A percentile compares a stretch with the other conserved stretches of the same genome.
Conservation (phyloP, 2,329 filamentous ascomycete species). For the Colletotrichum lini region DNA sequence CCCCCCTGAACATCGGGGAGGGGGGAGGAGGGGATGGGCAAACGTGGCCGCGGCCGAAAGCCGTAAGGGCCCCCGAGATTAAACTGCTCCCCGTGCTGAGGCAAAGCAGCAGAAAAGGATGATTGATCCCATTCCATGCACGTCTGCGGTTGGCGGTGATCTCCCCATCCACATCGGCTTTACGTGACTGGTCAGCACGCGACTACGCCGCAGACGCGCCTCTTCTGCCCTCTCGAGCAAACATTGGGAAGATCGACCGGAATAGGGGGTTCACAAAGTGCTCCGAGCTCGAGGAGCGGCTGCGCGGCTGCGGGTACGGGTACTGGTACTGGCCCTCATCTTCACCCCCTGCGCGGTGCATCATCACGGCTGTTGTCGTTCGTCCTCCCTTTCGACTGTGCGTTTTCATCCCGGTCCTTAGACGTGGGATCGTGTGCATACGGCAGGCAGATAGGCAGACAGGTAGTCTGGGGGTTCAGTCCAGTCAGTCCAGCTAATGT, state of each 20-base stretch:
- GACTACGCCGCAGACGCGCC: slow-evolving; percentile 12
- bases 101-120: slow-evolving; percentile 10
- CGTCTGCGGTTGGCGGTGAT: slow-evolving; percentile 29
- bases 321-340: background rate
- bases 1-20: background rate
- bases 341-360: slow-evolving; percentile 31
- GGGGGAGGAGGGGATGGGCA: background rate
- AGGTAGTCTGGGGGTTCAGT: background rate
- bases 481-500: slow-evolving; percentile 9
- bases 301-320: slow-evolving; percentile 16
- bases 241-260: slow-evolving; percentile 26
- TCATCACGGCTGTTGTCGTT: slow-evolving; percentile 15
- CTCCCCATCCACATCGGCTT: background rate
- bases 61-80: slow-evolving; percentile 27
- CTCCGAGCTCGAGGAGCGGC: slow-evolving; percentile 36
- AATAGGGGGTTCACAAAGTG: slow-evolving; percentile 22
- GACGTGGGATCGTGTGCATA: slow-evolving; percentile 8
- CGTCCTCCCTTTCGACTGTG: slow-evolving; percentile 6
- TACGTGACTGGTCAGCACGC: slow-evolving; percentile 7
- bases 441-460: background rate
- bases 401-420: background rate
- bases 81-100: slow-evolving; percentile 32
- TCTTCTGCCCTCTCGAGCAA: slow-evolving; percentile 6
- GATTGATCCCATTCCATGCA: slow-evolving; percentile 23
- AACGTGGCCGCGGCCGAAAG: slow-evolving; percentile 11